phyloP scores from a whole-genome alignment of 495 filamentous ascomycete species.

The Glarea lozoyensis region DNA sequence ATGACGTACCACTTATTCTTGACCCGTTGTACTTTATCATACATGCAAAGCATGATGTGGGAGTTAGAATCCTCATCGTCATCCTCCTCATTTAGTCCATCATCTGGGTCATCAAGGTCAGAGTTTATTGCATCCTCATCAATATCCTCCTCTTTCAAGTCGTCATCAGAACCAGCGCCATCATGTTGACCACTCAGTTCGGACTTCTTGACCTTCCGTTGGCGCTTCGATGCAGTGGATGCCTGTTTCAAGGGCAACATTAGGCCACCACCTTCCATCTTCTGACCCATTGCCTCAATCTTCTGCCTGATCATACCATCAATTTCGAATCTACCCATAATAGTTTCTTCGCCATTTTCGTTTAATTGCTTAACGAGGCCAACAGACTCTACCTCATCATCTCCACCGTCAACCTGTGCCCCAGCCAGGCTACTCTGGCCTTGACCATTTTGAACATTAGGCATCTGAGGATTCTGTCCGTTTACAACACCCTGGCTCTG shows the following conservation, averaged over 20 bases:
- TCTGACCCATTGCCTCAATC: constrained; percentile 56
- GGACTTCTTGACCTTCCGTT: constrained; percentile 28
- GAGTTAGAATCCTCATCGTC: constrained; percentile 68
- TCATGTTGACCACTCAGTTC: constrained; percentile 46
- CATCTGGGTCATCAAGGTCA: constrained; percentile 91
- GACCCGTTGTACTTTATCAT: constrained; percentile 97
- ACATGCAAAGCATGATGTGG: constrained; percentile 95
- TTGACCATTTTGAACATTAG: constrained; percentile 10
- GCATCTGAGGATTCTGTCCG: background rate
- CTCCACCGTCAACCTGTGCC: constrained; percentile 65
- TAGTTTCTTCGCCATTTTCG: constrained; percentile 26
- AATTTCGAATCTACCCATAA: constrained; percentile 45
- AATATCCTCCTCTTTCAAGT: constrained; percentile 52
- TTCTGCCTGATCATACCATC: constrained; percentile 54
- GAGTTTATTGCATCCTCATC: constrained; percentile 99
- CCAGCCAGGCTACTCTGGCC: constrained; percentile 27
- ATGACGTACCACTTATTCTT: constrained; percentile 91
- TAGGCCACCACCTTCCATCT: constrained; percentile 72
- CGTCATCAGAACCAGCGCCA: constrained; percentile 41
- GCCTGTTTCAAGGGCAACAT: constrained; percentile 57
- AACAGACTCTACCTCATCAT: constrained; percentile 45
- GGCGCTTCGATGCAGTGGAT: constrained; percentile 19
- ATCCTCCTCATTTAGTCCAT: constrained; percentile 67
- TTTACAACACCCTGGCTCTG: constrained; percentile 5
- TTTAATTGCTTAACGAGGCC: constrained; percentile 40